A percentile compares a stretch with the other conserved stretches of the same genome.
Evolutionary conservation across 192 early-diverging fungal genomes (phyloP).

Genomic region (Mortierella claussenii): DNA sequence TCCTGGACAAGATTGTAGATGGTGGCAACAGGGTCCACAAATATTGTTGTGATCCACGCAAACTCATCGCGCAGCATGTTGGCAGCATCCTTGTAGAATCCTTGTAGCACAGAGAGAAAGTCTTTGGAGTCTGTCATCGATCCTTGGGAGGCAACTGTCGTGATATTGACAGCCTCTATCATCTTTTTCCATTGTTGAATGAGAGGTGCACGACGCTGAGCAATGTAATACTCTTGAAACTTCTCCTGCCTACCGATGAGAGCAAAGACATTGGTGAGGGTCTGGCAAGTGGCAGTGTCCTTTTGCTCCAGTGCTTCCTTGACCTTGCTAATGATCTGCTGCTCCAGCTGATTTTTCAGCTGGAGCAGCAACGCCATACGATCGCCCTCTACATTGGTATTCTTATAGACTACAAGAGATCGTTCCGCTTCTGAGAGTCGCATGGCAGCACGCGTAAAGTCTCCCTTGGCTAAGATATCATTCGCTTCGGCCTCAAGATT

Average conservation of each 20-base stretch:
- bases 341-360: slow-evolving; percentile 71
- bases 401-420: slow-evolving; percentile 64
- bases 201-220: slow-evolving; percentile 54
- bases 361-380: slow-evolving; percentile 61
- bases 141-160: background rate
- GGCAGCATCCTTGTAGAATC: slow-evolving; percentile 66
- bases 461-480: slow-evolving; percentile 68
- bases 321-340: slow-evolving; percentile 59
- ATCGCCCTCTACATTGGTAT: slow-evolving; percentile 77
- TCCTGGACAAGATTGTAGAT: slow-evolving; percentile 61
- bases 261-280: slow-evolving; percentile 63
- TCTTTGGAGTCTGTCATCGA: slow-evolving; percentile 18
- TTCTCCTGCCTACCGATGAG: slow-evolving; percentile 66
- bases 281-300: slow-evolving; percentile 65
- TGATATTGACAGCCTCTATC: slow-evolving; percentile 5
- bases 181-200: slow-evolving; percentile 60
- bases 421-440: slow-evolving; percentile 74
- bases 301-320: slow-evolving; percentile 65
- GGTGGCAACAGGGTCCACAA: slow-evolving; percentile 58
- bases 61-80: slow-evolving; percentile 66
- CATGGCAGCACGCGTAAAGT: slow-evolving; percentile 68
- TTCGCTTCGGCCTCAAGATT: slow-evolving; percentile 75
- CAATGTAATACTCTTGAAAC: slow-evolving; percentile 71
- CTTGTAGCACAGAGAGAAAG: slow-evolving; percentile 51
- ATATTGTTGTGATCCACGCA: slow-evolving; percentile 66